phyloP scores from a whole-genome alignment of 495 filamentous ascomycete species.

The Hypoxylon cercidicola region DNA sequence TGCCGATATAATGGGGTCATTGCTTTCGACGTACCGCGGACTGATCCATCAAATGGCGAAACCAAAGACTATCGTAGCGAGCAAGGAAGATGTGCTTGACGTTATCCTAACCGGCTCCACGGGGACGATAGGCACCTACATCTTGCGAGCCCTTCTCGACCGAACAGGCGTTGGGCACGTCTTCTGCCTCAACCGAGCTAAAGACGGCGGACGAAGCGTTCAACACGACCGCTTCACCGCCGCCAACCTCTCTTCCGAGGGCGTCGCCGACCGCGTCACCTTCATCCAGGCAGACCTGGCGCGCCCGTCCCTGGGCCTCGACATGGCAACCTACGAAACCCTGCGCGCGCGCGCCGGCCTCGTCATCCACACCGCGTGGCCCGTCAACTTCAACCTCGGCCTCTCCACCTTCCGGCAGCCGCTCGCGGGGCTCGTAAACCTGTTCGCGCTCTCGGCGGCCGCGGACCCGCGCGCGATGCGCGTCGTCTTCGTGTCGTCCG shows the following conservation, averaged over 20 bases:
- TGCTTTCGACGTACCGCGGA: conserved; percentile 27
- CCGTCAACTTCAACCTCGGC: conserved; percentile 57
- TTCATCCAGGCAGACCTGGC: neutral
- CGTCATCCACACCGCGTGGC: conserved; percentile 60
- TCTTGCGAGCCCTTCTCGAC: conserved; percentile 50
- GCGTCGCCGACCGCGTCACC: neutral
- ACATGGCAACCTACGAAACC: conserved; percentile 12
- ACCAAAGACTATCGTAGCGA: neutral
- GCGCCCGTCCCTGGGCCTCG: conserved; percentile 27
- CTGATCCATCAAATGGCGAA: conserved; percentile 27
- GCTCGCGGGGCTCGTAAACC: conserved; percentile 52
- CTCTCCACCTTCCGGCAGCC: conserved; percentile 50
- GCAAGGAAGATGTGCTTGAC: neutral
- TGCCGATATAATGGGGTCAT: conserved; percentile 8
- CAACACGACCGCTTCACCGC: conserved; percentile 29
- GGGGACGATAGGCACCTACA: conserved; percentile 58
- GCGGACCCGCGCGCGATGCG: conserved; percentile 20
- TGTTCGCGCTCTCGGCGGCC: conserved; percentile 53
- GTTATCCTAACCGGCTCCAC: conserved; percentile 63
- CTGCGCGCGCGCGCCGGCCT: conserved; percentile 33
- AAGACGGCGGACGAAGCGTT: conserved; percentile 5
- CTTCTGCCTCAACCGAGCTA: conserved; percentile 57
- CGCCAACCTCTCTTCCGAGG: neutral
- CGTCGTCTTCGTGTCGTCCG: conserved; percentile 61
- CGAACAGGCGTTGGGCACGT: conserved; percentile 46